phyloP scores from a whole-genome alignment of 345 rosid genomes.

The Pistacia vera region DNA sequence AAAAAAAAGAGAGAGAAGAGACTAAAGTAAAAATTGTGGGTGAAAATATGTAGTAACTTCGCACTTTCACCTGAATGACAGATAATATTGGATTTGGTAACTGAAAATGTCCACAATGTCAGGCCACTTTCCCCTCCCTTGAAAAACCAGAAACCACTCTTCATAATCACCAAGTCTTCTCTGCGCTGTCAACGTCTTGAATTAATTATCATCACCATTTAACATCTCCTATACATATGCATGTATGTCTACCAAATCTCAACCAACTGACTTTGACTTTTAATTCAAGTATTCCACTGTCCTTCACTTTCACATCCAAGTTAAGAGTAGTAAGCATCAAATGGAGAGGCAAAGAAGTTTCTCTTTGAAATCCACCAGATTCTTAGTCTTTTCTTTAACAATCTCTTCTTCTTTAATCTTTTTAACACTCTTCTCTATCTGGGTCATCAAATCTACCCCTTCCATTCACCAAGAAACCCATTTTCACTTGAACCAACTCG shows the following conservation, averaged over 20 bases:
- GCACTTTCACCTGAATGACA: neutral
- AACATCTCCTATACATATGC: no score
- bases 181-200: neutral
- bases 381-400: conserved; percentile 49
- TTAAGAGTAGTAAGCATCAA: neutral
- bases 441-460: conserved; percentile 60
- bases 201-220: no score
- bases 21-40: no score
- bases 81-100: neutral
- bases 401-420: conserved; percentile 61
- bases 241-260: conserved; percentile 10
- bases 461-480: conserved; percentile 34
- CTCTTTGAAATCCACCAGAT: conserved; percentile 62
- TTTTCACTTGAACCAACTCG: conserved; percentile 40
- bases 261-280: neutral
- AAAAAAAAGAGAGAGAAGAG: no score
- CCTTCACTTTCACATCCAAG: no score
- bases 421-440: conserved; percentile 53
- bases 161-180: neutral
- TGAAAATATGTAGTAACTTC: no score
- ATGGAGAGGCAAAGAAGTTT: conserved; percentile 93
- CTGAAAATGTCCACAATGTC: neutral
- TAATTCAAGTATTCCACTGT: conserved; percentile 5
- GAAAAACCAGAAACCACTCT: neutral
- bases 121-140: neutral